Conservation (phyloP, 768 basidiomycete species). For the Rhizopogon vinicolor region DNA sequence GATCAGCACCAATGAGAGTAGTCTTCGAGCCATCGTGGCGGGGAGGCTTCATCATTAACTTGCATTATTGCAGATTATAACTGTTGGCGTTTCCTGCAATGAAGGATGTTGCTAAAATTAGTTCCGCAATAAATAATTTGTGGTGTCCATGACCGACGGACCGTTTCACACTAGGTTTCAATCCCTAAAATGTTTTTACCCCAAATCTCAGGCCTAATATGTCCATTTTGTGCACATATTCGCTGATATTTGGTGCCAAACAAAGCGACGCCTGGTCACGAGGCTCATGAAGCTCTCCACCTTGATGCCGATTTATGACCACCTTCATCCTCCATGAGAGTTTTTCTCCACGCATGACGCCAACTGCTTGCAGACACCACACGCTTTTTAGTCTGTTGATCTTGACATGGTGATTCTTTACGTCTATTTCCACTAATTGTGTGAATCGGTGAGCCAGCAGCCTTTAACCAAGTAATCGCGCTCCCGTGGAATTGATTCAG, state of each 20-base stretch:
- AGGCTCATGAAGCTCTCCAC: neutral
- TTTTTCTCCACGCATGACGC: neutral
- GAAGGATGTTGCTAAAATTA: neutral
- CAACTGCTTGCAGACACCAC: neutral
- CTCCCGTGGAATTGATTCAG: neutral
- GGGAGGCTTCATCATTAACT: neutral
- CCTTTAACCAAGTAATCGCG: neutral
- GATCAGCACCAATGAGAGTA: constrained; percentile 11
- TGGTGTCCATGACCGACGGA: too few relatives aligned
- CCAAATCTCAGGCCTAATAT: neutral
- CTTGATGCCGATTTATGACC: neutral
- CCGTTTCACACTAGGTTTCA: neutral
- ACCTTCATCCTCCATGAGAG: neutral
- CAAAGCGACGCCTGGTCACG: too few relatives aligned
- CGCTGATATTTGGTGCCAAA: neutral
- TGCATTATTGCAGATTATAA: constrained; percentile 2
- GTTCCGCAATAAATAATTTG: neutral
- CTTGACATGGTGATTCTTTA: neutral
- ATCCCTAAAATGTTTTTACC: neutral
- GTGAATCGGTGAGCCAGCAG: neutral
- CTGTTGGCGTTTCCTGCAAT: neutral
- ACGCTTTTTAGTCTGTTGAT: neutral
- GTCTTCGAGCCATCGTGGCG: constrained; percentile 13
- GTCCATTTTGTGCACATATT: neutral
- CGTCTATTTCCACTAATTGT: neutral